A percentile compares a stretch with the other conserved stretches of the same genome.
phyloP scores from a whole-genome alignment of 306 rosid genomes.

The Castanea sativa region DNA sequence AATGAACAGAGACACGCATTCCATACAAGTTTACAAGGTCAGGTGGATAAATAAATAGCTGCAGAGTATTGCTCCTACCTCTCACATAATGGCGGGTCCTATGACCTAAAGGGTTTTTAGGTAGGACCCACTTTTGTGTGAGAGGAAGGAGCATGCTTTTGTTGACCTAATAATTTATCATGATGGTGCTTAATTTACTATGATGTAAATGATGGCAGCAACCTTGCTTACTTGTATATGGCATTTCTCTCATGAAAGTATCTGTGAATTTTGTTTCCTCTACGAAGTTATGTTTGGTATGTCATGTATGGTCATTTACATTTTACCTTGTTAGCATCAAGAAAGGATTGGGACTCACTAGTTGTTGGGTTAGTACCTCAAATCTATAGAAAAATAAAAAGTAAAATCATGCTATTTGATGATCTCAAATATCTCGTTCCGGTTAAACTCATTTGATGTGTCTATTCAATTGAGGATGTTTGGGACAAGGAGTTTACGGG shows the following conservation, averaged over 20 bases:
- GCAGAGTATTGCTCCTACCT: neutral
- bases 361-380: constrained; percentile 21
- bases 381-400: neutral
- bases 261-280: neutral
- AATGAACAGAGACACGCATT: too few species aligned
- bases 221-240: neutral
- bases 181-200: neutral
- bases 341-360: constrained; percentile 32
- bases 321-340: constrained; percentile 27
- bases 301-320: neutral
- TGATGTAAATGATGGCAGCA: neutral
- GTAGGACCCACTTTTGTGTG: neutral
- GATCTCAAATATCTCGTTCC: constrained; percentile 15
- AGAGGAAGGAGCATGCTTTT: neutral
- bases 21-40: neutral
- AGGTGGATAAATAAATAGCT: neutral
- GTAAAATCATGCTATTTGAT: constrained; percentile 14
- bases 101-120: neutral
- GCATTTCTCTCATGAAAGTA: neutral
- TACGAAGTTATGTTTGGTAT: neutral
- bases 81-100: neutral
- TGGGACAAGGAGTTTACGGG: neutral
- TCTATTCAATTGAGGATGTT: constrained; percentile 1
- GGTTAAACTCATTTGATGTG: neutral
- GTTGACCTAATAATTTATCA: neutral